Base-by-base conservation (phyloP, 164 flowering plant species). In the Umbilicus rupestris region DNA sequence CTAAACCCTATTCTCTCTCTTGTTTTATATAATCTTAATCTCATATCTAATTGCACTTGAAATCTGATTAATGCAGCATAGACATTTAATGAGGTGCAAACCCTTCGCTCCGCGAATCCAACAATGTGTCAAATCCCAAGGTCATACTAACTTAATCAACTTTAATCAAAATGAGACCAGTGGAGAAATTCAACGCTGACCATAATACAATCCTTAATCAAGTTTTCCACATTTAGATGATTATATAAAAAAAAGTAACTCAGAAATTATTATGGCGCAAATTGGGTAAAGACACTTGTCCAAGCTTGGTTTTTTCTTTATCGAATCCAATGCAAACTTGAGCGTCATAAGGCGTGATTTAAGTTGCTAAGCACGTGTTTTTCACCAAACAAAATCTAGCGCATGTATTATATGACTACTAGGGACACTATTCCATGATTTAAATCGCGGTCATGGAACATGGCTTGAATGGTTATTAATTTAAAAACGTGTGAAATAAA, bases 311-410 rank as follows among this genome's bases (percentile, higher is more conserved):
- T 28, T 28, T 6, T 12, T 55, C 7, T 22, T 28, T 28, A 55
- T 55, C 17, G 7, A 55, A 55, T 19, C 19, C 19, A 55, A 28
- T 55, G 60, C 60, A 28, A 5, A 11, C 7, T 26, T 15, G 33
- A 24, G 60, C 33, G 31, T 55, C 60, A 55, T 55, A 15, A 28
- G 60, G 60, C 60, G 60, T 17, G 17, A 28, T 55, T 19, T 55
- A 55, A 55, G 60, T 24, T 26, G 60, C 33, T 55, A 28, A 55
- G 35, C 60, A 28, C 60, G 60, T 28, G 57, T 50, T 50, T 41
- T 55, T 55, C 7, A 26, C 60, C 60, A 55, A 55, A 55, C 31
- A 55, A 52, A 52, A 52, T 24, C 58, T 9, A 52, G 58, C 15
- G 5, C 22, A 2, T 7, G 3, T 26, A 28, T 12, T 55, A 55